Conservation (phyloP, 2,329 filamentous ascomycete species). For the Thelonectria olida region DNA sequence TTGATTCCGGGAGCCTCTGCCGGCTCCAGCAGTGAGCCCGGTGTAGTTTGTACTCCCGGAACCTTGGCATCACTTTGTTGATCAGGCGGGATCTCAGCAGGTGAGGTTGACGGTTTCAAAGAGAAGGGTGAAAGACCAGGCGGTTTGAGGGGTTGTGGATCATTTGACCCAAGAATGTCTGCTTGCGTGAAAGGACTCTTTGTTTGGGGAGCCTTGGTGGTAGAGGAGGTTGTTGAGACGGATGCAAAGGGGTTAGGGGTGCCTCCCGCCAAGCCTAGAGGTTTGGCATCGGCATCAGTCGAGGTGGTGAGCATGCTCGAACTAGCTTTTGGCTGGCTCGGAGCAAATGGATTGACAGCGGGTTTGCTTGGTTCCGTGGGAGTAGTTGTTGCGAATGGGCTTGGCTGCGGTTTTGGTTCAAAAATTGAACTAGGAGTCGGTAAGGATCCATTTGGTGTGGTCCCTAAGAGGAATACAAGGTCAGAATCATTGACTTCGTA, state of each 20-base stretch:
- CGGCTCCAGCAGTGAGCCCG: background rate
- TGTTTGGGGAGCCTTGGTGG: background rate
- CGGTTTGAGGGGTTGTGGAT: background rate
- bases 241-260: conserved; percentile 29
- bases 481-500: conserved; percentile 41
- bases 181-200: conserved; percentile 23
- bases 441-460: conserved; percentile 33
- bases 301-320: conserved; percentile 16
- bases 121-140: conserved; percentile 17
- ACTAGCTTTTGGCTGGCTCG: conserved; percentile 5
- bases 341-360: conserved; percentile 33
- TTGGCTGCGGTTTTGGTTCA: conserved; percentile 31
- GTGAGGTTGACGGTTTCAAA: conserved; percentile 9
- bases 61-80: conserved; percentile 11
- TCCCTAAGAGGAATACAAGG: conserved; percentile 41
- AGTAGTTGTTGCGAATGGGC: conserved; percentile 34
- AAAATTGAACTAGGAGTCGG: conserved; percentile 23
- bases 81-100: background rate
- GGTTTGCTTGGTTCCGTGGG: conserved; percentile 12
- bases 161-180: background rate
- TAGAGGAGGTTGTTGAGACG: conserved; percentile 10
- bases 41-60: background rate
- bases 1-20: conserved; percentile 25
- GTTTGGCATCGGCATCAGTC: background rate
- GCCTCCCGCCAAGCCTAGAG: conserved; percentile 1